Evolutionary conservation across 192 early-diverging fungal genomes (phyloP), one percentile per base, ranked within the genome.

Genomic region (Backusella mclennaniae): DNA sequence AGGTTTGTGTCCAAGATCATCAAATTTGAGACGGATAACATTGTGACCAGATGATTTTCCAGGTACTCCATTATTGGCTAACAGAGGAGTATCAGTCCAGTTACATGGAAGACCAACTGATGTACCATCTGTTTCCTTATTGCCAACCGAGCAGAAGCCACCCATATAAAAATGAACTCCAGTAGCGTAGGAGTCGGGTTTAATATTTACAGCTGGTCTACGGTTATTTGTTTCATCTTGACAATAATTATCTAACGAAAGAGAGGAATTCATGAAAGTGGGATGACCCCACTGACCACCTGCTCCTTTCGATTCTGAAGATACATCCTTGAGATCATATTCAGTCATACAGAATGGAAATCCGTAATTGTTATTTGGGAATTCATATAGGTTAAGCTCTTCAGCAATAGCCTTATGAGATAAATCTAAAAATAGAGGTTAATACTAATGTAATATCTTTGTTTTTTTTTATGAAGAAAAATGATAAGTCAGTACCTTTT

Each of bases 81-180:
- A 39, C 38, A 80, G 42, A 35, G 79, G 74, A 21, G 75, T 76
- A 35, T 80, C 79, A 23, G 79, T 80, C 79, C 79, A 80, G 31
- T 73, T 76, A 35, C 79, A 80, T 35, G 79, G 79, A 14, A 80
- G 11, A 4, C 79, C 79, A 12, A 76, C 75, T 31, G 79, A 76
- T 9, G 79, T 80, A 33, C 74, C 79, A 36, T 73, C 46, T 14
- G 79, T 71, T 0, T 73, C 46, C 0, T 26, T 12, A 35, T 71
- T 53, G 35, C 79, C 79, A n/a, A 80, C 75, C 33, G 79, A 80
- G 17, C 79, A 80, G 17, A 46, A 67, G 3, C 44, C 19, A 6
- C 79, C 79, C 39, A 63, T 76, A 33, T 76, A 80, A 63, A 80
- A 80, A 7, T 36, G 11, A 8, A 80, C 38, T 14, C 46, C 71